Conservation (phyloP, 2,329 filamentous ascomycete species). For the Ophiocordyceps camponoti-leonardi region DNA sequence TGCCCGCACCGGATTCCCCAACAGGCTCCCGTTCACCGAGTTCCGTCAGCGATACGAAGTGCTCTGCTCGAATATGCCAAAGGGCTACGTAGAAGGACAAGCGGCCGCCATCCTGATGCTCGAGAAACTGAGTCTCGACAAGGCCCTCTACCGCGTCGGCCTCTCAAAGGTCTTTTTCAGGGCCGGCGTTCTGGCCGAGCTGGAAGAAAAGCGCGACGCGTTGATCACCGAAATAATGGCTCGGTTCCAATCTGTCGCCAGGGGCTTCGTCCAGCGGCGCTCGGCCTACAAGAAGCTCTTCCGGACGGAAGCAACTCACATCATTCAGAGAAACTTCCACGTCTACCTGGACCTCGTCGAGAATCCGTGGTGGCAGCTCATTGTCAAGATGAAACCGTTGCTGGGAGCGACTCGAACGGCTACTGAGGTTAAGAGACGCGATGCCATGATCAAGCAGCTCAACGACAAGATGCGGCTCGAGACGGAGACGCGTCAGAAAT, state of each 20-base stretch:
- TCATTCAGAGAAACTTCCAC: constrained; percentile 88
- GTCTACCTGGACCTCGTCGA: constrained; percentile 79
- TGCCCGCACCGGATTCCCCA: constrained; percentile 90
- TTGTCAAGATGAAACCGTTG: constrained; percentile 87
- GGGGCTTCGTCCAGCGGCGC: constrained; percentile 77
- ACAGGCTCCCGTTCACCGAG: constrained; percentile 78
- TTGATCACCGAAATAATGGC: constrained; percentile 90
- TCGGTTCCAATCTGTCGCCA: constrained; percentile 77
- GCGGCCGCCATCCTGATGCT: constrained; percentile 72
- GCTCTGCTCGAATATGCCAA: constrained; percentile 74
- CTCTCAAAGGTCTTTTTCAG: constrained; percentile 97
- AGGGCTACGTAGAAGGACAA: constrained; percentile 82
- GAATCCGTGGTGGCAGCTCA: constrained; percentile 95
- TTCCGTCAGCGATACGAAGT: constrained; percentile 95
- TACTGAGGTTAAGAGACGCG: constrained; percentile 83
- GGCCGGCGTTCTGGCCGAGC: constrained; percentile 83
- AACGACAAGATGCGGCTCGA: constrained; percentile 72
- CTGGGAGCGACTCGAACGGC: constrained; percentile 83
- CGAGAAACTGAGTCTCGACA: constrained; percentile 73
- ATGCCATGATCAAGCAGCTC: constrained; percentile 80
- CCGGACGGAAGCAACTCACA: constrained; percentile 80
- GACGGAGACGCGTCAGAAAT: constrained; percentile 51
- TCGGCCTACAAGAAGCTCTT: constrained; percentile 88
- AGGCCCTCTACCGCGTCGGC: constrained; percentile 76
- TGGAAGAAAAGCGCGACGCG: constrained; percentile 88